These are phyloP conservation scores for Durio zibethinus DNA, from an alignment of 345 rosid species.

Conservation along the genomic window DNA sequence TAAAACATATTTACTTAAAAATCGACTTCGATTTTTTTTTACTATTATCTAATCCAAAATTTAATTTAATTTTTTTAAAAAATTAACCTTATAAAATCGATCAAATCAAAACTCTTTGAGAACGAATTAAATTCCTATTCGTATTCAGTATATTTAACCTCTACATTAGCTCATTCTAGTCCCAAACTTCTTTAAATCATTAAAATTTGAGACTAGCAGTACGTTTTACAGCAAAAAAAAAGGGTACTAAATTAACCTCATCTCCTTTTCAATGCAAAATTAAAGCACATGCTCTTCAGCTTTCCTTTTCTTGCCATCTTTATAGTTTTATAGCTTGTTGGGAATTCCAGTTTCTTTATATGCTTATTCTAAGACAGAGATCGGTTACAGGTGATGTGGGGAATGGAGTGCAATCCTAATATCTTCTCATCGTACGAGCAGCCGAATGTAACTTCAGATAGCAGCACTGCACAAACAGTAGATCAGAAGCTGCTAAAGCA, in stretches of 20 bases:
- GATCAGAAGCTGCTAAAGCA: conserved; percentile 60
- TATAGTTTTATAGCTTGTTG: conserved; percentile 10
- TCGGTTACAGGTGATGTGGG: conserved; percentile 87
- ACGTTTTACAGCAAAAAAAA: not conserved
- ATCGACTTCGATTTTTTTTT: too few relatives aligned
- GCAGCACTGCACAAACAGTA: conserved; percentile 18
- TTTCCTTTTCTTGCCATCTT: not conserved
- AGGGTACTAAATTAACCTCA: not conserved
- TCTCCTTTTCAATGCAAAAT: too few relatives aligned
- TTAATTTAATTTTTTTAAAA: too few relatives aligned
- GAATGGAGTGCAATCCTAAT: conserved; percentile 92
- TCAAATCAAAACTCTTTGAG: too few relatives aligned
- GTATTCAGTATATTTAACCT: not conserved
- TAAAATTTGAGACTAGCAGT: not conserved
- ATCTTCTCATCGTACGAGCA: conserved; percentile 60
- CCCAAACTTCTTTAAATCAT: not conserved
- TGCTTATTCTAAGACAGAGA: conserved; percentile 30
- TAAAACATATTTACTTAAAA: too few relatives aligned
- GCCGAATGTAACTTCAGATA: conserved; percentile 20
- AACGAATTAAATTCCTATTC: too few relatives aligned
- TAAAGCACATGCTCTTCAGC: not conserved
- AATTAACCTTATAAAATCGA: too few relatives aligned
- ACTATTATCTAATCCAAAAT: too few relatives aligned
- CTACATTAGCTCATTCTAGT: not conserved
- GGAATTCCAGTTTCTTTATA: conserved; percentile 1